Percentiles rank a stretch among this genome's conserved stretches.
phyloP scores from a whole-genome alignment of 2,329 filamentous ascomycete genomes.

The Fusarium pseudoanthophilum region DNA sequence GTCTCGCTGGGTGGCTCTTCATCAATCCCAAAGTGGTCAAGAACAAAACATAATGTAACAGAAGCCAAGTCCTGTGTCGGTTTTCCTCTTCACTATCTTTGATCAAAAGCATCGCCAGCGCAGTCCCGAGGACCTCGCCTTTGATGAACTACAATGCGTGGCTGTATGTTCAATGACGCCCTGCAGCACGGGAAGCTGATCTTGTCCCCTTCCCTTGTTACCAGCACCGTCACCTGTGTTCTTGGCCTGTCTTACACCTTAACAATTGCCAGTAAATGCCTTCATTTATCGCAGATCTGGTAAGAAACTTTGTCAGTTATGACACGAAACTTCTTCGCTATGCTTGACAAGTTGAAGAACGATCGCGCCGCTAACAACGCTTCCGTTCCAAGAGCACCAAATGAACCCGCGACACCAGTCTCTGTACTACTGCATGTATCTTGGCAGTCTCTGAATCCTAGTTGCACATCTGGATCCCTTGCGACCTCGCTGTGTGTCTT shows the following conservation, averaged over 20 bases:
- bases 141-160: too few species aligned
- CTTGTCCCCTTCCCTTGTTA: neutral
- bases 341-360: neutral
- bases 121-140: neutral
- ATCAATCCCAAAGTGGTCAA: rapidly evolving
- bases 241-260: rapidly evolving
- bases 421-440: too few species aligned
- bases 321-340: neutral
- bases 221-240: neutral
- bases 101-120: rapidly evolving
- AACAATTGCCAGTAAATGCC: rapidly evolving
- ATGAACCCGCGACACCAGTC: neutral
- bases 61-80: neutral
- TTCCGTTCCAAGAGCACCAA: rapidly evolving
- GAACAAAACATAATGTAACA: neutral
- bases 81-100: neutral
- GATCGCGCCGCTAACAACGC: rapidly evolving
- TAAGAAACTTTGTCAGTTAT: neutral
- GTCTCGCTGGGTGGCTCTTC: neutral
- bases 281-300: rapidly evolving
- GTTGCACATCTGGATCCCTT: too few species aligned
- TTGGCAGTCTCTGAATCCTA: too few species aligned
- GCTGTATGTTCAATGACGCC: too few species aligned
- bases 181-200: neutral
- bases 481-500: rapidly evolving